Evolutionary conservation across 805 yeast species (phyloP), one percentile per base, ranked within the genome.

Genomic region (Wickerhamiella australiensis): DNA sequence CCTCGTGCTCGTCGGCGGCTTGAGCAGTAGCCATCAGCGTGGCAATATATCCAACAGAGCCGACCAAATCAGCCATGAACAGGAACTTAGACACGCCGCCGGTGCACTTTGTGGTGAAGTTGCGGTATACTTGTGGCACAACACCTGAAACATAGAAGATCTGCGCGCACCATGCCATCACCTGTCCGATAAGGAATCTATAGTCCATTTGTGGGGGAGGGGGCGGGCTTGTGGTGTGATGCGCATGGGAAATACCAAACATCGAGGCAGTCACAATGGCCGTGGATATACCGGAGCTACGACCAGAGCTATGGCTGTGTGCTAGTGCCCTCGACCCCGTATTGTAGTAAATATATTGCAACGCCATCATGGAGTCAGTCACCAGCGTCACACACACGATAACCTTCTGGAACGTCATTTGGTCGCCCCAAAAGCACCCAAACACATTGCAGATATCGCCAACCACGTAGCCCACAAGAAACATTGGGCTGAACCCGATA

Each of bases 51-150:
- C 62, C 61, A 12, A 55, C 12, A 20, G 57, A 54, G 43, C 62
- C 56, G 12, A 62, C 27, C 26, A 57, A 46, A 29, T 61, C 66
- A 22, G 64, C 61, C 25, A 61, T 22, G 45, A 63, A 63, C 41
- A 63, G 49, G 21, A 56, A 52, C 29, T 56, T 50, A 25, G 63
- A 57, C 27, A 63, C 61, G 5, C 61, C 60, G 18, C 75, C 77
- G 4, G 76, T 71, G 35, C 73, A 68, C 47, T 63, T 67, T 33
- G 59, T 58, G 40, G 55, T 53, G 56, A 61, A 64, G 55, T 69
- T 71, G 38, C 60, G 58, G 31, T 56, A 17, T 17, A 70, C 70
- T 55, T 72, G 76, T 0, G 76, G 75, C 11, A 73, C 49, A 20
- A 57, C 52, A 18, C 65, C 63, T 20, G 55, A 43, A 9, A 61